Evolutionary conservation across 805 yeast species (phyloP), one percentile per base, ranked within the genome.

Genomic region (Kodamaea lidongshanica): DNA sequence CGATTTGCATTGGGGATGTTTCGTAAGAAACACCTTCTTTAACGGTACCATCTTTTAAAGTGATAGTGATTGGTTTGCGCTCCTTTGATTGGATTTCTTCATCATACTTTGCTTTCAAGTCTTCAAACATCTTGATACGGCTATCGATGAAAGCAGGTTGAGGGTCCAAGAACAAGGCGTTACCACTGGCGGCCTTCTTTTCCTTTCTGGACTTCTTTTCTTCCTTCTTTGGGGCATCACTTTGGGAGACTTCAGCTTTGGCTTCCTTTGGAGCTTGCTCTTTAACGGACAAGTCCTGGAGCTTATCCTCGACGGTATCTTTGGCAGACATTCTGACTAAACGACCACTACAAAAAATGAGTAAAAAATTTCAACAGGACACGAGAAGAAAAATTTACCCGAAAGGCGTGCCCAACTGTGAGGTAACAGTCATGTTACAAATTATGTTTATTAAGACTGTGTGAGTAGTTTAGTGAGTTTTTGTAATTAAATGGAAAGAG

Each of bases 1-100:
- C 96, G 42, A 89, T 82, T 30, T 77, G 80, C 59, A 84, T 58
- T 26, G 98, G 98, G 16, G 87, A 66, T 29, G 97, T 87, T 58
- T 88, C 96, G 78, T 79, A 92, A 4, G 95, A 66, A 16, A 72
- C 72, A 39, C 85, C 98, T 44, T 72, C 79, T 56, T 81, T 79
- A 35, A 72, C 61, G 20, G 83, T 58, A 30, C 96, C 97, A 47
- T 89, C 96, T 54, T 81, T 84, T 58, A 89, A 69, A 31, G 94
- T 82, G 54, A 92, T 72, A 44, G 72, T 73, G 56, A 92, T 78
- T 26, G 85, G 70, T 15, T 32, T 38, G 39, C 74, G 61, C 38
- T 65, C 74, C 65, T 72, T 70, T 14, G 72, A 57, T 12, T 87
- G 83, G 30, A 79, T 61, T 40, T 72, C 75, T 4, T 74, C 88